A percentile compares a stretch with the other conserved stretches of the same genome.
Conservation (phyloP, 2,329 filamentous ascomycete genomes). For the Orbilia javanica region DNA sequence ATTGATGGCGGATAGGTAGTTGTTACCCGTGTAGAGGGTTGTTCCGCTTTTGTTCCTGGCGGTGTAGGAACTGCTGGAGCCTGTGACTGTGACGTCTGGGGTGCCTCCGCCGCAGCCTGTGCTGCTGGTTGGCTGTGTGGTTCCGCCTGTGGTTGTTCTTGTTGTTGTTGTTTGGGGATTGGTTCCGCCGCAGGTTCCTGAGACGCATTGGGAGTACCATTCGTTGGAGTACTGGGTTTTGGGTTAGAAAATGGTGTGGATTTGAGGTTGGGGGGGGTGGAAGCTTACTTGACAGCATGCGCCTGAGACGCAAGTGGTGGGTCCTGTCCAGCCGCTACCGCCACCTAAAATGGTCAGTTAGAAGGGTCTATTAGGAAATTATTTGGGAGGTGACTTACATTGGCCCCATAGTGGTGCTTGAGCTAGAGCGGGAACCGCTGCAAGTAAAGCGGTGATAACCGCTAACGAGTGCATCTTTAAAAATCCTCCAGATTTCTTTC, state of each 20-base stretch:
- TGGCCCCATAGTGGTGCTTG: constrained; percentile 15
- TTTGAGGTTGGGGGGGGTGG: not conserved
- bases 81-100: constrained; percentile 65
- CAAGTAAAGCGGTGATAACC: not conserved
- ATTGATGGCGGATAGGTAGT: constrained; percentile 71
- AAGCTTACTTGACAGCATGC: constrained; percentile 64
- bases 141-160: constrained; percentile 5
- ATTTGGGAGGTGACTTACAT: constrained; percentile 2
- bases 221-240: constrained; percentile 63
- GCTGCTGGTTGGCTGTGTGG: not conserved
- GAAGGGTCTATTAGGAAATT: too few species aligned
- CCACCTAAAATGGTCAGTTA: not conserved
- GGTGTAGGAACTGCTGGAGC: constrained; percentile 67
- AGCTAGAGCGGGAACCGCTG: not conserved
- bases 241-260: not conserved
- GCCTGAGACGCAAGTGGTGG: constrained; percentile 66
- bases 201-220: constrained; percentile 67
- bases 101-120: not conserved
- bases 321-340: constrained; percentile 63
- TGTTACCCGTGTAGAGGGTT: constrained; percentile 69
- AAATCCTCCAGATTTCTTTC: not conserved
- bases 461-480: not conserved
- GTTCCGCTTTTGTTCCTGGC: constrained; percentile 66
- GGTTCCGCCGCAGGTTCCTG: constrained; percentile 18
- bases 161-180: constrained; percentile 17